Percentiles rank a stretch among this genome's conserved stretches.
Conservation (phyloP, 1,284 basidiomycete genomes). For the Microbotryomycetes sp. region DNA sequence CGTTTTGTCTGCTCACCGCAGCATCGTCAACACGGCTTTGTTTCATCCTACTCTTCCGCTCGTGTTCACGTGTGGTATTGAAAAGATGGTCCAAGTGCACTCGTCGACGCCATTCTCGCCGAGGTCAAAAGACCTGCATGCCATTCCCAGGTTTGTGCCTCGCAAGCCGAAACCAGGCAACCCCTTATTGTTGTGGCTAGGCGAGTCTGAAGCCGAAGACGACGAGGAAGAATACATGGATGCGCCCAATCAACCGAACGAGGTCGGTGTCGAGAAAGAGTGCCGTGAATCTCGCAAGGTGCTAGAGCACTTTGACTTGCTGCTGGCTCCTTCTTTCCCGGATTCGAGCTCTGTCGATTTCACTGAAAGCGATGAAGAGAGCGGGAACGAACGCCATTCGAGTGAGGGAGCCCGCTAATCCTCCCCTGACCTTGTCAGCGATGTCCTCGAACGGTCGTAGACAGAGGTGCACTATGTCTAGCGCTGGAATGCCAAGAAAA, state of each 20-base stretch:
- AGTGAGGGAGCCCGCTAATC: no score
- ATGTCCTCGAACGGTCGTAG: no score
- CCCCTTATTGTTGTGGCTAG: neutral
- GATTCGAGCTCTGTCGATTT: no score
- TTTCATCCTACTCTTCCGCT: conserved; percentile 63
- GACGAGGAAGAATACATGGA: neutral
- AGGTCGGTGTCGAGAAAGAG: conserved; percentile 8
- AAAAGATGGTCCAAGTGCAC: conserved; percentile 60
- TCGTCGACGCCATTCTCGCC: conserved; percentile 53
- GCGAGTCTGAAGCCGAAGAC: neutral
- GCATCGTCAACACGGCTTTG: conserved; percentile 62
- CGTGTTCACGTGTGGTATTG: conserved; percentile 61
- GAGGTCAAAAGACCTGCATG: conserved; percentile 45
- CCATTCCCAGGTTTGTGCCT: conserved; percentile 2
- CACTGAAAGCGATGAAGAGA: neutral
- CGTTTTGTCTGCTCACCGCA: conserved; percentile 52
- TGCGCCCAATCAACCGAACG: neutral
- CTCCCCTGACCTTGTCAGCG: no score
- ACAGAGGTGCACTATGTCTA: no score
- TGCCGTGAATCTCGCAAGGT: neutral
- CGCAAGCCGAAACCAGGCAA: neutral
- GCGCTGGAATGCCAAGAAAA: no score
- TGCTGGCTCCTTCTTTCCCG: no score
- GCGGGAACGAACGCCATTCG: neutral
- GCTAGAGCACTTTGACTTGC: conserved; percentile 23